Evolutionary conservation across 768 basidiomycete genomes (phyloP), one percentile per base, ranked within the genome.

Genomic region (Mycena maculata): DNA sequence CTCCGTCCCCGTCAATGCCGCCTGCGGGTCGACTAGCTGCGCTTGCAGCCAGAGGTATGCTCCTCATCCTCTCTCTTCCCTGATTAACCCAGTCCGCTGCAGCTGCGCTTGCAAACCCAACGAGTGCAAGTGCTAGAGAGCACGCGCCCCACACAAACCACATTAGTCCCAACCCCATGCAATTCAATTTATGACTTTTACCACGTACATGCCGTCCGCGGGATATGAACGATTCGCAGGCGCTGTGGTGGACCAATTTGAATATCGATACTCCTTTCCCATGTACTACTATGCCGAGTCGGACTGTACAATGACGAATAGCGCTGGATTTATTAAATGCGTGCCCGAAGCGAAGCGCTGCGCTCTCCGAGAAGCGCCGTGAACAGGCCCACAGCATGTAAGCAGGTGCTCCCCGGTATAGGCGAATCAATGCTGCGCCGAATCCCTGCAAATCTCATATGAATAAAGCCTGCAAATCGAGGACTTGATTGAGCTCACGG

Each of bases 1-100:
- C 56, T 5, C 72, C 55, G 52, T 68, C 65, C 79, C 76, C 27
- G 72, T 77, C 53, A 72, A 80, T 75, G 64, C 70, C 41, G 71
- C 72, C 47, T 82, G 80, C 72, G 73, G 72, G 28, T 50, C 68
- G 38, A 66, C 12, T 45, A 58, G 55, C 61, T 77, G 76, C 72
- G 67, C 63, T 20, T 79, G 79, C 73, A 73, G 39, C 15, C 8
- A 42, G 2, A 15, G 62, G 79, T 80, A 71, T 2, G 72, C 22
- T 36, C 4, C 7, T 63, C 18, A 13, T 33, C 18, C 9, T 41
- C 0, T 36, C 12, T 18, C 3, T 49, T 22, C 25, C 41, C 27
- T n/a, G n/a, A n/a, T 30, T 30, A 23, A 25, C 49, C 56, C 31
- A 53, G 33, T 7, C 42, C 42, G 22, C 4, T 25, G 25, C 42